Conservation (phyloP, 768 basidiomycete species). For the Rubroboletus pulcherrimus region DNA sequence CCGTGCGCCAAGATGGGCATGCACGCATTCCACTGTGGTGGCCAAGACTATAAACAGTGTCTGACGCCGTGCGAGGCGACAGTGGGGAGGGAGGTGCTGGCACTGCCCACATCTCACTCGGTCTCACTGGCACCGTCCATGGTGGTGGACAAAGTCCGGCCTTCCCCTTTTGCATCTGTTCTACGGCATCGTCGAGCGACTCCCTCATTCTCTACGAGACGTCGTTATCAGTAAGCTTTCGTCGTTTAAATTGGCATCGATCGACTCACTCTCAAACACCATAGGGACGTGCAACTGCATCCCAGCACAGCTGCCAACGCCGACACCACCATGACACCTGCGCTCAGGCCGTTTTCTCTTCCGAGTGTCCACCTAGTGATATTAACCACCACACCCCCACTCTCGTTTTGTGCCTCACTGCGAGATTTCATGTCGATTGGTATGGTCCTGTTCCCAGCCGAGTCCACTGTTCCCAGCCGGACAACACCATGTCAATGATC, state of each 20-base stretch:
- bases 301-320: constrained; percentile 60
- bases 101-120: background rate
- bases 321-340: constrained; percentile 62
- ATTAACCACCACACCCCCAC: constrained; percentile 10
- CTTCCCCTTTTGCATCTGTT: background rate
- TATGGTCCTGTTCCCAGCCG: background rate
- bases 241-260: background rate
- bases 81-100: constrained; percentile 4
- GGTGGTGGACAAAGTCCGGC: background rate
- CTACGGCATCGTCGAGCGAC: background rate
- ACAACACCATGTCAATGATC: constrained; percentile 2
- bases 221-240: constrained; percentile 2
- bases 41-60: constrained; percentile 1
- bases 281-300: constrained; percentile 63
- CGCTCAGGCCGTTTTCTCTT: constrained; percentile 45
- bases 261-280: constrained; percentile 62
- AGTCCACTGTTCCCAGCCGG: constrained; percentile 5
- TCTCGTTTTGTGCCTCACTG: background rate
- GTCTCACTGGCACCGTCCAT: background rate
- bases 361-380: constrained; percentile 1
- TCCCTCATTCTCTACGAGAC: constrained; percentile 3
- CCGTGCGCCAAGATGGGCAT: constrained; percentile 3
- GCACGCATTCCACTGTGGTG: background rate
- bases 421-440: constrained; percentile 1
- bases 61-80: constrained; percentile 5